Base-by-base conservation (phyloP, 2,329 filamentous ascomycete species). In the Talaromyces albobiverticillius region DNA sequence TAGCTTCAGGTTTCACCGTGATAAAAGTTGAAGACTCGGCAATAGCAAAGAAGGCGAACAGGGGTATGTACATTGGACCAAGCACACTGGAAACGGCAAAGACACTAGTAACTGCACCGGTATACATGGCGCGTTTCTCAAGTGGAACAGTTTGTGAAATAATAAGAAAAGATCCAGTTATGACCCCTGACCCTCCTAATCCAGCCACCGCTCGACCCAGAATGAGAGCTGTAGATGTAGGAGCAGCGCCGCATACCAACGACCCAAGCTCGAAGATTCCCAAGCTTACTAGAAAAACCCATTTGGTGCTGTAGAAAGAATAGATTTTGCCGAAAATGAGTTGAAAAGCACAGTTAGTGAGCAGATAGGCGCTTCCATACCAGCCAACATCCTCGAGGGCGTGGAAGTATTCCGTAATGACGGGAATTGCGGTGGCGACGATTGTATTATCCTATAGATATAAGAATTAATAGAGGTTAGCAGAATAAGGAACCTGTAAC, bases 261-360 rank as follows among this genome's bases (percentile, higher is more conserved):
- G 40, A 42, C 22, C 40, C 63, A 67, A 34, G 31, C 13, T 34
- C 31, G 13, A 34, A 34, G 13, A 34, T 34, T 4, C 31, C 31
- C 7, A 34, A 10, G 6, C 5, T 4, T 10, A 34, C 13, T 4
- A 34, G 31, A 34, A 34, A 34, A 3, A 34, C 31, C 31, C 31
- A 34, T 34, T 34, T 34, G 31, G 31, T 34, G 6, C 7, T 10
- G 31, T 34, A 34, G 31, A 10, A 8, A 10, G 5, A 10, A 14
- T 34, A 34, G 8, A 34, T 10, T 14, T 34, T 34, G 31, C 31
- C 31, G 13, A 10, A 34, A 34, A 10, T 3, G 7, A 34, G 31
- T 14, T 34, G 31, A 14, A 34, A 34, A 14, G 7, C 6, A 14
- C 31, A 34, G 7, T 10, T 34, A 4, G 31, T 34, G 7, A 34